phyloP scores from a whole-genome alignment of 2,329 filamentous ascomycete species.

The Pestalotiopsis sp. region DNA sequence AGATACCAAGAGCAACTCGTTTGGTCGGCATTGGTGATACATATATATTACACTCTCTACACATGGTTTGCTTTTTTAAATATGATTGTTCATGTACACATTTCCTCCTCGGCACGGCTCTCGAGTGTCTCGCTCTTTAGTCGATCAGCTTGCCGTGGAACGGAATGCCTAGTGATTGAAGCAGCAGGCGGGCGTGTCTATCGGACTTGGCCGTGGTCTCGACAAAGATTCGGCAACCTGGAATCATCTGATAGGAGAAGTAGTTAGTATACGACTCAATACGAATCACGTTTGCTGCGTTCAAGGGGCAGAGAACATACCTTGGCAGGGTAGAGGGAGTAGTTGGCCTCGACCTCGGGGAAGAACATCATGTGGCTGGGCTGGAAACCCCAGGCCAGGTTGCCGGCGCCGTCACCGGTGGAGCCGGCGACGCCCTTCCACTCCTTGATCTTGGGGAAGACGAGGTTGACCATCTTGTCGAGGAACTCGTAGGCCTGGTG shows the following conservation, averaged over 20 bases:
- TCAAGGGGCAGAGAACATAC: constrained; percentile 3
- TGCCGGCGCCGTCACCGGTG: constrained; percentile 86
- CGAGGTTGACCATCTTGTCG: constrained; percentile 85
- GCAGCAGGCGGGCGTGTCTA: constrained; percentile 78
- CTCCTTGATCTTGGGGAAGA: constrained; percentile 94
- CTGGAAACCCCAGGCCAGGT: constrained; percentile 80
- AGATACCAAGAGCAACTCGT: constrained; percentile 15
- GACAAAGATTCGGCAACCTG: constrained; percentile 81
- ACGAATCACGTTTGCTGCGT: too few species aligned
- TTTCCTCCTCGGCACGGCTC: background rate
- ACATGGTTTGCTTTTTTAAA: background rate
- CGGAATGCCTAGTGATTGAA: constrained; percentile 74
- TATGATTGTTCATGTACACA: constrained; percentile 22
- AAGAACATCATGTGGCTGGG: constrained; percentile 80
- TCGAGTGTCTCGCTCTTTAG: constrained; percentile 17
- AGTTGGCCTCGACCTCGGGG: constrained; percentile 94
- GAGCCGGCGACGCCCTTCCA: constrained; percentile 72
- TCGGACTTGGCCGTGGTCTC: constrained; percentile 86
- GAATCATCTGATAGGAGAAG: constrained; percentile 73
- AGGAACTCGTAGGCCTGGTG: constrained; percentile 89
- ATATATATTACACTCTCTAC: constrained; percentile 26
- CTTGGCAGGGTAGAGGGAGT: constrained; percentile 58
- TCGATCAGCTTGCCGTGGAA: constrained; percentile 75
- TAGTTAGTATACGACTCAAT: background rate
- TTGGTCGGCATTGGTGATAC: constrained; percentile 20